A percentile compares a stretch with the other conserved stretches of the same genome.
These are phyloP conservation scores for Gaeumannomyces tritici DNA, from an alignment of 2,329 filamentous ascomycete genomes.

Conservation along the genomic window DNA sequence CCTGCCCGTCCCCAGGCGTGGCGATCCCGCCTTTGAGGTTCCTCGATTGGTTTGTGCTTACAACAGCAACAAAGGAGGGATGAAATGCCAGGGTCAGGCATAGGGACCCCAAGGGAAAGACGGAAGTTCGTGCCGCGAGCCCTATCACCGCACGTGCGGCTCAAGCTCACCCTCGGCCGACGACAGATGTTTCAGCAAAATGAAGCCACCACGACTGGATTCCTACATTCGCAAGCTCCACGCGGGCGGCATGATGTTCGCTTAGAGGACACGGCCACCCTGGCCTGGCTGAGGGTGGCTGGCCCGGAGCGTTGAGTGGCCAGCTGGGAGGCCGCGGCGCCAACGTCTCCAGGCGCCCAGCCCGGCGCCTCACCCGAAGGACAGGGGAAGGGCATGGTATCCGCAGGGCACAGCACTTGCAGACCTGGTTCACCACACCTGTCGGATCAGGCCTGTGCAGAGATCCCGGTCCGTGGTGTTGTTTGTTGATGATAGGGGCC, in stretches of 20 bases:
- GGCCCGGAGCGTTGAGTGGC: neutral
- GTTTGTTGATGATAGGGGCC: neutral
- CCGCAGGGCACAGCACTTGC: neutral
- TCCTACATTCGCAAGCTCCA: neutral
- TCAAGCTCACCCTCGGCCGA: neutral
- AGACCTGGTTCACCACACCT: neutral
- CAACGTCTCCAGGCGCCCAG: neutral
- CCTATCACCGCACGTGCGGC: neutral
- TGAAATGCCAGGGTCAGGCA: neutral
- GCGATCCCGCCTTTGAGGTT: neutral
- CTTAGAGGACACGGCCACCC: neutral
- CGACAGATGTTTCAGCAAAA: neutral
- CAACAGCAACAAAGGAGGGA: neutral
- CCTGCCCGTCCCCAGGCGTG: neutral
- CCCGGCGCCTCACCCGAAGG: neutral
- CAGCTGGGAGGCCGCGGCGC: neutral
- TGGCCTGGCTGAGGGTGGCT: neutral
- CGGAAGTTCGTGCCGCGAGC: neutral
- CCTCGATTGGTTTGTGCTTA: neutral
- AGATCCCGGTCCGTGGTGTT: neutral
- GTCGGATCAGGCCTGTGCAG: neutral
- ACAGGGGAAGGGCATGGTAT: neutral
- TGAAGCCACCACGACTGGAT: neutral
- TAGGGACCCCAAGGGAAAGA: neutral
- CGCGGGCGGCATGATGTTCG: neutral